A percentile compares a stretch with the other conserved stretches of the same genome.
These are phyloP conservation scores for Acidiella bohemica DNA, from an alignment of 495 filamentous ascomycete species.

Conservation along the genomic window DNA sequence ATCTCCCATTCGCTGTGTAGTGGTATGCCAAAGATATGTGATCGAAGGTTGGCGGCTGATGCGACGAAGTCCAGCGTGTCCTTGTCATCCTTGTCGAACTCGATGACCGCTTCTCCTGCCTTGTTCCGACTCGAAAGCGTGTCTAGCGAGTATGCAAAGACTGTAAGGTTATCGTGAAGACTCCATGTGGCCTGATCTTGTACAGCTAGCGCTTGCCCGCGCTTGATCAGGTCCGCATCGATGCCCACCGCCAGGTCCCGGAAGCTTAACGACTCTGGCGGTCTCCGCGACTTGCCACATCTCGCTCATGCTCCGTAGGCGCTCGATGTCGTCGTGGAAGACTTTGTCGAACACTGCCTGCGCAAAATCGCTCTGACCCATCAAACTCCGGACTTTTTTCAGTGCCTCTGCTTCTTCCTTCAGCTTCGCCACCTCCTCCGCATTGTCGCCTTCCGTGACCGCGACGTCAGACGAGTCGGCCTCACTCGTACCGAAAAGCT, in stretches of 20 bases:
- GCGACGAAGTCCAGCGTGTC: constrained; percentile 94
- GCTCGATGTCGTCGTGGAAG: constrained; percentile 71
- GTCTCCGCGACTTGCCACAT: constrained; percentile 84
- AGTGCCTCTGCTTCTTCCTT: constrained; percentile 70
- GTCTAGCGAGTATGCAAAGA: constrained; percentile 72
- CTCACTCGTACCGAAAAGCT: constrained; percentile 86
- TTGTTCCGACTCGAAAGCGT: constrained; percentile 60
- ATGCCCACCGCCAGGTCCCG: constrained; percentile 22
- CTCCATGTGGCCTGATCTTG: constrained; percentile 72
- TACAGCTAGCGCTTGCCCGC: constrained; percentile 41
- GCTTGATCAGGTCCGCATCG: constrained; percentile 30
- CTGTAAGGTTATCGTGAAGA: constrained; percentile 63
- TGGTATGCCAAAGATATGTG: constrained; percentile 74
- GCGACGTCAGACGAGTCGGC: constrained; percentile 67
- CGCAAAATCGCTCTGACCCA: constrained; percentile 68
- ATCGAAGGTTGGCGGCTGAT: constrained; percentile 76
- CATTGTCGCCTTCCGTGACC: constrained; percentile 65
- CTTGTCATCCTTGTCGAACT: constrained; percentile 93
- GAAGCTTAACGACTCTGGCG: constrained; percentile 62
- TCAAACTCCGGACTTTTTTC: constrained; percentile 66
- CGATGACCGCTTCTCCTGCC: constrained; percentile 51
- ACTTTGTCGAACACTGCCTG: constrained; percentile 84
- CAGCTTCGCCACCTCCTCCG: constrained; percentile 75
- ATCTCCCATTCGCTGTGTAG: constrained; percentile 85
- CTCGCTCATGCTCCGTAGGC: constrained; percentile 77